Conservation (phyloP, 1,139 yeast genomes). For the Hyphopichia burtonii region DNA sequence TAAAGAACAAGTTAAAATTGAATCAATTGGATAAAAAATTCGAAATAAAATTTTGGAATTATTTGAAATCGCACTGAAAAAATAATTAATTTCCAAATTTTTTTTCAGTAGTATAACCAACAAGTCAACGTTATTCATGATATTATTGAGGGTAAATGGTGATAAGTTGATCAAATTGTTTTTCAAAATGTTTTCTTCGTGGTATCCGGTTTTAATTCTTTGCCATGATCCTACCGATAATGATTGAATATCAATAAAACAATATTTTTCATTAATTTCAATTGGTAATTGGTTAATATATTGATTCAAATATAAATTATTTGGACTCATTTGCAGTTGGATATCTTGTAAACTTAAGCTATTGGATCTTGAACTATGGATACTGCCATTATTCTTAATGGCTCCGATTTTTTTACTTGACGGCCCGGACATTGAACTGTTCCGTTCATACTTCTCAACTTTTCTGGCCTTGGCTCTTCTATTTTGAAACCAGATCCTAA, state of each 20-base stretch:
- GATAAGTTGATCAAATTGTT: conserved; percentile 57
- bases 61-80: conserved; percentile 68
- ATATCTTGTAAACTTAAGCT: conserved; percentile 16
- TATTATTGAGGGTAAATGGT: conserved; percentile 59
- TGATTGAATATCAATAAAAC: conserved; percentile 64
- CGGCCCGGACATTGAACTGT: not conserved
- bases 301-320: conserved; percentile 3
- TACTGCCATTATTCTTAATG: conserved; percentile 7
- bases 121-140: conserved; percentile 67
- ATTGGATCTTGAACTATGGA: conserved; percentile 20
- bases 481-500: conserved; percentile 94
- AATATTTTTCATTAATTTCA: conserved; percentile 63
- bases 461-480: conserved; percentile 79
- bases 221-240: conserved; percentile 80
- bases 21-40: conserved; percentile 61
- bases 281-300: conserved; percentile 37
- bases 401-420: not conserved
- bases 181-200: conserved; percentile 39
- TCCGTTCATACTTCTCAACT: conserved; percentile 29
- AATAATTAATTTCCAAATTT: conserved; percentile 70
- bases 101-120: conserved; percentile 66
- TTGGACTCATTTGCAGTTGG: conserved; percentile 5
- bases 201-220: conserved; percentile 63
- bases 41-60: conserved; percentile 66
- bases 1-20: conserved; percentile 46